Percentiles rank a stretch among this genome's conserved stretches.
Evolutionary conservation across 768 basidiomycete species (phyloP).

Genomic region (Nidularia pulvinata): DNA sequence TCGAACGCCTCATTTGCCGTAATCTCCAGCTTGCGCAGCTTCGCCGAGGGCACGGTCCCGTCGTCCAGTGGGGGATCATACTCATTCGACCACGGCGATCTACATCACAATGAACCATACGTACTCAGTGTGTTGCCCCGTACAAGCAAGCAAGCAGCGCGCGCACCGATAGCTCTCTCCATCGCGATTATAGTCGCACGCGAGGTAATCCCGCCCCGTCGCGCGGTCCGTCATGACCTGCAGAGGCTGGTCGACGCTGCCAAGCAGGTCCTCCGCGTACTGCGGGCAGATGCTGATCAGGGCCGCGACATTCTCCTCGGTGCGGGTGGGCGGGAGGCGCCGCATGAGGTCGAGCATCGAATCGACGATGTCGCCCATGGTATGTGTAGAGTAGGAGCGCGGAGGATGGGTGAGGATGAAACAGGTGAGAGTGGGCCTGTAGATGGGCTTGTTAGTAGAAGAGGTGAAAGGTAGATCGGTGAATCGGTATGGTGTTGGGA

Average conservation of each 20-base stretch:
- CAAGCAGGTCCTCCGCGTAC: slow-evolving; percentile 92
- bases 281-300: slow-evolving; percentile 88
- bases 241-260: slow-evolving; percentile 94
- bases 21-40: slow-evolving; percentile 89
- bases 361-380: slow-evolving; percentile 79
- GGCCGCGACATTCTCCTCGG: slow-evolving; percentile 84
- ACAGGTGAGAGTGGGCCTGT: not conserved
- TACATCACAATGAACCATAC: slow-evolving; percentile 25
- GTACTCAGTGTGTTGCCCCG: not conserved
- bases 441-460: not conserved
- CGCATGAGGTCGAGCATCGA: slow-evolving; percentile 97
- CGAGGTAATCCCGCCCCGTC: slow-evolving; percentile 88
- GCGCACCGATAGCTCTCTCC: slow-evolving; percentile 87
- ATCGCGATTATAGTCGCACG: slow-evolving; percentile 93
- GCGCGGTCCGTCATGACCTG: slow-evolving; percentile 77
- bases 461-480: not conserved
- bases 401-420: not conserved
- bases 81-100: slow-evolving; percentile 98
- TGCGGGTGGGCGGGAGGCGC: slow-evolving; percentile 88
- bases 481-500: not conserved
- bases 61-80: slow-evolving; percentile 92
- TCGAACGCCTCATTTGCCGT: slow-evolving; percentile 96
- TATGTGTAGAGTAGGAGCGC: slow-evolving; percentile 3
- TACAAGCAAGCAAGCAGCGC: not conserved
- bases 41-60: slow-evolving; percentile 82